Evolutionary conservation across 306 rosid genomes (phyloP).

Genomic region (Begonia peltatifolia): DNA sequence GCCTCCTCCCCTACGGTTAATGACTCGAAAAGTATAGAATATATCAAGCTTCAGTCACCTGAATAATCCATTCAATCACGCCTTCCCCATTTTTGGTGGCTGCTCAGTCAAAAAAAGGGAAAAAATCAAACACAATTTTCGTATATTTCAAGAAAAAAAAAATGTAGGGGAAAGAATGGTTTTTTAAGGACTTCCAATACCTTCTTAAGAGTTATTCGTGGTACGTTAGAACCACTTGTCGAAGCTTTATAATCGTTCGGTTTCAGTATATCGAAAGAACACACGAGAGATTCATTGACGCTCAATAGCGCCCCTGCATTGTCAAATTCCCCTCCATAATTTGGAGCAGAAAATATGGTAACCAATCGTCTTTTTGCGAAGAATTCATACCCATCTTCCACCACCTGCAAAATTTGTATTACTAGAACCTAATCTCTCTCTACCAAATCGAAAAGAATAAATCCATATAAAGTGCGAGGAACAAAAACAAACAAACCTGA

Average conservation of each 20-base stretch:
- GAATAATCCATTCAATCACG: too few relatives aligned
- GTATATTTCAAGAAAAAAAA: too few relatives aligned
- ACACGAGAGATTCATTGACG: slow-evolving; percentile 48
- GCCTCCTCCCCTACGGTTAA: too few relatives aligned
- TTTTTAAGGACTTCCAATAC: slow-evolving; percentile 9
- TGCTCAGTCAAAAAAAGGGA: too few relatives aligned
- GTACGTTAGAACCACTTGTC: slow-evolving; percentile 18
- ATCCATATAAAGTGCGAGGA: too few relatives aligned
- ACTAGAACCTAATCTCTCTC: too few relatives aligned
- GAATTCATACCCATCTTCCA: slow-evolving; percentile 71
- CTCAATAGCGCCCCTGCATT: slow-evolving; percentile 60
- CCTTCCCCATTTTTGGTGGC: too few relatives aligned
- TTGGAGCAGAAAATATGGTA: slow-evolving; percentile 69
- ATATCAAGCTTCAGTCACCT: too few relatives aligned
- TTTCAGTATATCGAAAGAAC: slow-evolving; percentile 60
- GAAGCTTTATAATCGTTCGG: slow-evolving; percentile 25
- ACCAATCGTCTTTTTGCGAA: slow-evolving; percentile 51
- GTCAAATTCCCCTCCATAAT: slow-evolving; percentile 67
- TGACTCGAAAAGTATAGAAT: too few relatives aligned
- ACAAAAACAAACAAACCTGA: slow-evolving; percentile 27
- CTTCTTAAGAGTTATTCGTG: slow-evolving; percentile 28
- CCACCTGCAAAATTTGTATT: slow-evolving; percentile 29
- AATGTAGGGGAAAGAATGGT: too few relatives aligned
- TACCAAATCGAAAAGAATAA: too few relatives aligned
- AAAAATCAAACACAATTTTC: too few relatives aligned